Evolutionary conservation across 129 eudicot species (phyloP).

Genomic region (Tanacetum coccineum): DNA sequence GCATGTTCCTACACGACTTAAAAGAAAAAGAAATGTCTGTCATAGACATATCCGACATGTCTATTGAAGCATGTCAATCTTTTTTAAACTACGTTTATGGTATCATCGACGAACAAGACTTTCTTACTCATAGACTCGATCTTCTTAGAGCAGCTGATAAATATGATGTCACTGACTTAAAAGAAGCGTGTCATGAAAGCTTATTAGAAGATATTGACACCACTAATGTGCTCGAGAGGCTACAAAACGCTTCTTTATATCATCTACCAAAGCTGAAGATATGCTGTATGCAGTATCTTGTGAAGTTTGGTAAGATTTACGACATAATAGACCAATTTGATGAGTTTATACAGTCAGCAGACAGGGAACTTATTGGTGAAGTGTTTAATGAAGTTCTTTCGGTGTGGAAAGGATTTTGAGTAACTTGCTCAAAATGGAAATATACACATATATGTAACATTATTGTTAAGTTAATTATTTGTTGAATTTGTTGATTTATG

Average conservation of each 20-base stretch:
- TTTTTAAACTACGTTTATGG: constrained; percentile 77
- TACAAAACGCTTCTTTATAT: constrained; percentile 71
- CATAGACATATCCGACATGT: constrained; percentile 83
- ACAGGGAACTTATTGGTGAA: constrained; percentile 79
- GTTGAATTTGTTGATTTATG: constrained; percentile 20
- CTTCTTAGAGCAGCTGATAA: constrained; percentile 93
- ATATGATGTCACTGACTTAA: constrained; percentile 72
- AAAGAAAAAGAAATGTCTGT: constrained; percentile 78
- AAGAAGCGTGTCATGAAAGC: constrained; percentile 88
- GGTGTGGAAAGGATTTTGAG: constrained; percentile 95
- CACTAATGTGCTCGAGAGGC: constrained; percentile 85
- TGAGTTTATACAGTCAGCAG: constrained; percentile 68
- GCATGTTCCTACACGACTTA: constrained; percentile 91
- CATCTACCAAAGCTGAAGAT: constrained; percentile 70
- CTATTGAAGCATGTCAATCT: constrained; percentile 68
- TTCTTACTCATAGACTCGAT: constrained; percentile 62
- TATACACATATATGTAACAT: constrained; percentile 7
- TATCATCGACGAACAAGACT: constrained; percentile 48
- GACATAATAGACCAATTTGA: constrained; percentile 75
- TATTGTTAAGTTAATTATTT: constrained; percentile 17
- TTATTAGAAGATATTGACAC: constrained; percentile 80
- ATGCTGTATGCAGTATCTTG: constrained; percentile 79
- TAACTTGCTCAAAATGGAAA: constrained; percentile 19
- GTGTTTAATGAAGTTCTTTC: constrained; percentile 78
- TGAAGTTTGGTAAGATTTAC: constrained; percentile 84